A percentile compares a stretch with the other conserved stretches of the same genome.
These are phyloP conservation scores for Stygiomarasmius scandens DNA, from an alignment of 1,284 basidiomycete species.

Conservation along the genomic window DNA sequence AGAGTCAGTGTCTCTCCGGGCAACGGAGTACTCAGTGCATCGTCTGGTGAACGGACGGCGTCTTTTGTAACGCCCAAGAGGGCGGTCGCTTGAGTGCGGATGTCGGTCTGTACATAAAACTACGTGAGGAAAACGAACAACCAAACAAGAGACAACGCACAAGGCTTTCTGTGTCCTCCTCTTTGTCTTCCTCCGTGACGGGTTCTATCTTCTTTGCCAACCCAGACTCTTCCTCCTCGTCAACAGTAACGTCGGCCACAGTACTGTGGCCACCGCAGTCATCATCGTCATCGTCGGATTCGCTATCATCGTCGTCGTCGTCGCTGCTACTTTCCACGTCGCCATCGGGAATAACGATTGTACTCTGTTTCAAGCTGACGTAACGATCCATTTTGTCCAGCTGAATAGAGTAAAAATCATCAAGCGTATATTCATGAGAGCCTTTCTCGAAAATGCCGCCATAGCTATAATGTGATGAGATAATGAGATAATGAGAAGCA, in stretches of 20 bases:
- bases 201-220: conserved; percentile 20
- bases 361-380: conserved; percentile 70
- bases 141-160: not conserved
- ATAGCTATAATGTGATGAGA: conserved; percentile 52
- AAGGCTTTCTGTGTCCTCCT: conserved; percentile 28
- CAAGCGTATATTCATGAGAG: conserved; percentile 81
- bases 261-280: conserved; percentile 46
- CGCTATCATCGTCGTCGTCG: conserved; percentile 54
- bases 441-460: conserved; percentile 87
- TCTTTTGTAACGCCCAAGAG: conserved; percentile 81
- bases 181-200: conserved; percentile 32
- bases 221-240: conserved; percentile 34
- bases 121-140: not conserved
- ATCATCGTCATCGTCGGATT: conserved; percentile 48
- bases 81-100: conserved; percentile 64
- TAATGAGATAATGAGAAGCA: not conserved
- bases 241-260: conserved; percentile 28
- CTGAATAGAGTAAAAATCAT: conserved; percentile 79
- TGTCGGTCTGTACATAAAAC: conserved; percentile 41
- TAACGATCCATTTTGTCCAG: conserved; percentile 84
- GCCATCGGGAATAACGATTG: conserved; percentile 61
- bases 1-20: conserved; percentile 87
- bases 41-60: conserved; percentile 65
- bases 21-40: conserved; percentile 79
- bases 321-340: conserved; percentile 65